These are phyloP conservation scores for Mycena albidolilacea DNA, from an alignment of 768 basidiomycete genomes.

Conservation along the genomic window DNA sequence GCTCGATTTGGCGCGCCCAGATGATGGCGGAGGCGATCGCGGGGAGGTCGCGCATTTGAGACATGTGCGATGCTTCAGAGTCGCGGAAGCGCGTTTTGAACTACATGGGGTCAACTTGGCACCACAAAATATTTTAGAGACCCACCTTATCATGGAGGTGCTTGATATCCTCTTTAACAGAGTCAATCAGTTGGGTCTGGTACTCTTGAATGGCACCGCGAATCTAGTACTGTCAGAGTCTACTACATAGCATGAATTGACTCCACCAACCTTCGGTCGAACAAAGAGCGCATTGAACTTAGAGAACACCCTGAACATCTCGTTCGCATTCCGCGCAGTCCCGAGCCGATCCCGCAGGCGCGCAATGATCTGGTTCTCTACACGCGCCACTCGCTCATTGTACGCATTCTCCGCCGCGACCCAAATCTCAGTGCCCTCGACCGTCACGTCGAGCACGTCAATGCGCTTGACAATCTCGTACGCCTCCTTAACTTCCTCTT, in stretches of 20 bases:
- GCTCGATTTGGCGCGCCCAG: conserved; percentile 99
- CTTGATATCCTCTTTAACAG: conserved; percentile 98
- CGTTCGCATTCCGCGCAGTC: conserved; percentile 96
- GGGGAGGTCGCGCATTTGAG: conserved; percentile 97
- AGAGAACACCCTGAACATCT: conserved; percentile 99
- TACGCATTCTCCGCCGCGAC: conserved; percentile 97
- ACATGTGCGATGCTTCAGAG: conserved; percentile 98
- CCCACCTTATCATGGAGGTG: conserved; percentile 90
- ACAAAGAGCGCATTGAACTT: conserved; percentile 99
- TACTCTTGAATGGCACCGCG: conserved; percentile 99
- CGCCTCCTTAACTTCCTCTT: conserved; percentile 95
- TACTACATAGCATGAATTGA: conserved; percentile 27
- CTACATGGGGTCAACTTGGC: conserved; percentile 49
- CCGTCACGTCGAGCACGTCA: conserved; percentile 94
- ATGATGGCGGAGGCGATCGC: conserved; percentile 99
- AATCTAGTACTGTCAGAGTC: conserved; percentile 63
- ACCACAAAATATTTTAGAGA: neutral
- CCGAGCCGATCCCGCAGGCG: conserved; percentile 92
- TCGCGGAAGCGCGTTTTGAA: conserved; percentile 97
- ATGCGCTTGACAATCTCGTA: conserved; percentile 98
- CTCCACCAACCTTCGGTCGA: conserved; percentile 82
- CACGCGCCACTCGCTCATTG: conserved; percentile 96
- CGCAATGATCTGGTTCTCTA: conserved; percentile 99
- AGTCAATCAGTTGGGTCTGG: conserved; percentile 98
- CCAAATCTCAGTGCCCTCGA: conserved; percentile 98